Conservation (phyloP, 2,329 filamentous ascomycete genomes). For the Conoideocrella luteorostrata region DNA sequence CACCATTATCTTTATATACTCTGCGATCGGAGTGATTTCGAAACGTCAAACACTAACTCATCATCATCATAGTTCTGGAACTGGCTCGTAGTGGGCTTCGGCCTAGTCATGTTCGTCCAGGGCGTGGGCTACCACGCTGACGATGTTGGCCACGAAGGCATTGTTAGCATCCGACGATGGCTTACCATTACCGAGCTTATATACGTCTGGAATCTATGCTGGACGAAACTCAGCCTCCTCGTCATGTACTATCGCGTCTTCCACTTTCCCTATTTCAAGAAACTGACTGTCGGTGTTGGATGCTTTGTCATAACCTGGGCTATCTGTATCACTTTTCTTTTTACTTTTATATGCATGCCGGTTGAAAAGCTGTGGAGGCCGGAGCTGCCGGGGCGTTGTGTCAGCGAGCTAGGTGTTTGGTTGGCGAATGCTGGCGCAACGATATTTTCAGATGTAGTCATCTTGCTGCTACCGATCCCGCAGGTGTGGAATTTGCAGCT, state of each 20-base stretch:
- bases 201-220: slow-evolving; percentile 38
- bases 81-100: slow-evolving; percentile 36
- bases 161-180: slow-evolving; percentile 36
- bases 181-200: slow-evolving; percentile 39
- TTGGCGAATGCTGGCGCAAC: slow-evolving; percentile 40
- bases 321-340: slow-evolving; percentile 37
- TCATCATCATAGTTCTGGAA: slow-evolving; percentile 29
- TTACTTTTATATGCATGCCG: slow-evolving; percentile 44
- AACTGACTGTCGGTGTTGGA: slow-evolving; percentile 30
- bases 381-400: slow-evolving; percentile 35
- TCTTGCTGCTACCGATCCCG: slow-evolving; percentile 35
- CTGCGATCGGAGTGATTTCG: not conserved
- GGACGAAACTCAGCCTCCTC: slow-evolving; percentile 41
- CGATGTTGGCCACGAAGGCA: slow-evolving; percentile 23
- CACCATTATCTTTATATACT: too few relatives aligned
- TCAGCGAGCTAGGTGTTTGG: slow-evolving; percentile 41
- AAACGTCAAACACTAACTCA: too few relatives aligned
- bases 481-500: slow-evolving; percentile 39
- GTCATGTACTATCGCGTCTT: slow-evolving; percentile 47
- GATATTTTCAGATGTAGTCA: slow-evolving; percentile 36
- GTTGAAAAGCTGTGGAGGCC: slow-evolving; percentile 41
- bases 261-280: slow-evolving; percentile 33
- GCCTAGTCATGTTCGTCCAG: slow-evolving; percentile 37
- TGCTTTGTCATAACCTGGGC: slow-evolving; percentile 38
- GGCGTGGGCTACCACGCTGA: slow-evolving; percentile 41